Base-by-base conservation (phyloP, 2,329 filamentous ascomycete species). In the Dactylellina drechsleri region DNA sequence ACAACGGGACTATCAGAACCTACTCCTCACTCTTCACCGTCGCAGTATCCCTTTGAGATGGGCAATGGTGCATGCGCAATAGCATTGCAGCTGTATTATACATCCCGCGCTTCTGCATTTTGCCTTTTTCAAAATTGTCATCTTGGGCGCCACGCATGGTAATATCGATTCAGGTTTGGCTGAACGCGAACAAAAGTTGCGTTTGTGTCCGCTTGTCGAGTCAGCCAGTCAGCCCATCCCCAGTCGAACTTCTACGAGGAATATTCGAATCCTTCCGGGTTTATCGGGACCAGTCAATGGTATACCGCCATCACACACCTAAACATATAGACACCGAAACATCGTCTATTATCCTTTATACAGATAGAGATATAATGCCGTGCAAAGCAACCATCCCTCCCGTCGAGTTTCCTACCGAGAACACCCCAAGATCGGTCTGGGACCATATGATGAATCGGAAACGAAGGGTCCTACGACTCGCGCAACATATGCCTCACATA, bases 321-420 rank as follows among this genome's bases (percentile, higher is more conserved):
- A 23, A 23, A 23, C 23, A 23, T 2, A 23, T 4, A 23, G 4
- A 23, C 4, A 23, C 23, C 16, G 13, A 10, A 47, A 47, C 13
- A 47, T 8, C 13, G 4, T 18, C 43, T 18, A n/a, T 47, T 2
- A 8, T 47, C 13, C 7, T n/a, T 8, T 4, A 6, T 47, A n/a
- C n/a, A 15, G 6, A 47, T 47, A 10, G 4, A 20, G 20, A 16
- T 54, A 13, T 4, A 18, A 73, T 74, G 70, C 70, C 70, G 8
- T 74, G 70, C 50, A 74, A 74, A 52, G 70, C 56, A 1, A 62
- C 70, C 5, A 64, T 23, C 13, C 16, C 56, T 28, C 70, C 70
- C 18, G 41, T 67, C 16, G 57, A 67, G 31, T 74, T 58, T 40
- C 43, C 36, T 16, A 31, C 15, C 10, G 40, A 45, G 41, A 43